Evolutionary conservation across 768 basidiomycete species (phyloP).

Genomic region (Lactarius akahatsu): DNA sequence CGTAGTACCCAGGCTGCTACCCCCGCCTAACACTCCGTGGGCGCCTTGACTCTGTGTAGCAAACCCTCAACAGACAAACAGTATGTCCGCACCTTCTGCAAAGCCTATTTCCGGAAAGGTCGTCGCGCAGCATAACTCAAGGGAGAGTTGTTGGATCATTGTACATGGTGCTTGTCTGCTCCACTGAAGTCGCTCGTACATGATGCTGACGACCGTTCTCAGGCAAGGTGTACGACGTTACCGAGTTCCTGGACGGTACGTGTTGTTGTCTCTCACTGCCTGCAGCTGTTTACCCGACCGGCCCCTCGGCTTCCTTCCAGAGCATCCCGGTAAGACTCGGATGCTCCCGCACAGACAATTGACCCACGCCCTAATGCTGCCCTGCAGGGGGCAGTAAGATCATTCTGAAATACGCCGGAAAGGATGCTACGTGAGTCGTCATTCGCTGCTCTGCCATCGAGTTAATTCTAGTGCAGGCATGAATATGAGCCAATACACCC

Average conservation of each 20-base stretch:
- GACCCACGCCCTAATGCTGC: background rate
- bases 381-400: slow-evolving; percentile 48
- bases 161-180: slow-evolving; percentile 22
- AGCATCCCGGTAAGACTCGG: slow-evolving; percentile 27
- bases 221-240: slow-evolving; percentile 47
- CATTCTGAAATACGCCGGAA: slow-evolving; percentile 56
- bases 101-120: slow-evolving; percentile 23
- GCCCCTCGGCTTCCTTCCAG: background rate
- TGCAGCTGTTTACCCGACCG: background rate
- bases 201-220: background rate
- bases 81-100: background rate
- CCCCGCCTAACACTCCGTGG: background rate
- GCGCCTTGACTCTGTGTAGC: slow-evolving; percentile 4
- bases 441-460: background rate
- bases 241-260: slow-evolving; percentile 42
- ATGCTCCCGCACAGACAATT: background rate
- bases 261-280: background rate
- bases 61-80: background rate
- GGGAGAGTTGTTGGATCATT: slow-evolving; percentile 30
- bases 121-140: slow-evolving; percentile 26
- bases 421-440: slow-evolving; percentile 44
- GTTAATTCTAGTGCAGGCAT: slow-evolving; percentile 27
- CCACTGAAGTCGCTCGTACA: background rate
- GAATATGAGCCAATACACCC: slow-evolving; percentile 93
- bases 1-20: too few relatives aligned